Evolutionary conservation across 306 rosid species (phyloP).

Genomic region (Dryas drummondii): DNA sequence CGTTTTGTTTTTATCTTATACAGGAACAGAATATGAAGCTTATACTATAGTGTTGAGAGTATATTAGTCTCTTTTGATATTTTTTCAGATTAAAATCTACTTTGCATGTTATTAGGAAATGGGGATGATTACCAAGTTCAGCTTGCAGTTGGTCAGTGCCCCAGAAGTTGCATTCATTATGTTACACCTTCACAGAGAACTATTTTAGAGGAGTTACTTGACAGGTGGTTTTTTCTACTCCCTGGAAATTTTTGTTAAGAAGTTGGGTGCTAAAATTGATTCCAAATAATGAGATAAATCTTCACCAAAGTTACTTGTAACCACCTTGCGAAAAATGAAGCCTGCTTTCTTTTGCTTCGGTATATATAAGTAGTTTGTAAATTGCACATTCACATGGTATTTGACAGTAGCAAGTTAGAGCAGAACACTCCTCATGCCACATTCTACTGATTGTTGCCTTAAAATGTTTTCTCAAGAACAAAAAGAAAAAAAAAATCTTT

Average conservation of each 20-base stretch:
- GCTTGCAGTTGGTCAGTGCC: conserved; percentile 87
- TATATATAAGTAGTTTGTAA: too few species aligned
- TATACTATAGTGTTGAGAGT: neutral
- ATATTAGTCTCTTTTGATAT: neutral
- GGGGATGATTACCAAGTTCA: conserved; percentile 81
- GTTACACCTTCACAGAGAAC: conserved; percentile 89
- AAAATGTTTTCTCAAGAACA: too few species aligned
- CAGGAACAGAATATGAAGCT: conserved; percentile 1
- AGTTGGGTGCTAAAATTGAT: neutral
- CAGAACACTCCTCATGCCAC: too few species aligned
- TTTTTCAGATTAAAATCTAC: neutral
- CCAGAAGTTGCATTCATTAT: conserved; percentile 85
- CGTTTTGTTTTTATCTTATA: conserved; percentile 7
- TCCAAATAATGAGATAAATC: neutral
- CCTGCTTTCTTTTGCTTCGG: neutral
- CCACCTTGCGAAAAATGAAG: neutral
- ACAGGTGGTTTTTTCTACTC: conserved; percentile 44
- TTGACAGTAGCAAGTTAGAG: too few species aligned
- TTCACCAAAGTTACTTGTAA: neutral
- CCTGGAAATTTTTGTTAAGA: neutral
- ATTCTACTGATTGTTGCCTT: too few species aligned
- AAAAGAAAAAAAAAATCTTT: too few species aligned
- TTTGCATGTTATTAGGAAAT: conserved; percentile 43
- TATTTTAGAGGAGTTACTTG: conserved; percentile 78
- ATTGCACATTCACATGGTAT: too few species aligned